A percentile compares a stretch with the other conserved stretches of the same genome.
phyloP scores from a whole-genome alignment of 257 asterid species.

The Solanum appendiculatum region DNA sequence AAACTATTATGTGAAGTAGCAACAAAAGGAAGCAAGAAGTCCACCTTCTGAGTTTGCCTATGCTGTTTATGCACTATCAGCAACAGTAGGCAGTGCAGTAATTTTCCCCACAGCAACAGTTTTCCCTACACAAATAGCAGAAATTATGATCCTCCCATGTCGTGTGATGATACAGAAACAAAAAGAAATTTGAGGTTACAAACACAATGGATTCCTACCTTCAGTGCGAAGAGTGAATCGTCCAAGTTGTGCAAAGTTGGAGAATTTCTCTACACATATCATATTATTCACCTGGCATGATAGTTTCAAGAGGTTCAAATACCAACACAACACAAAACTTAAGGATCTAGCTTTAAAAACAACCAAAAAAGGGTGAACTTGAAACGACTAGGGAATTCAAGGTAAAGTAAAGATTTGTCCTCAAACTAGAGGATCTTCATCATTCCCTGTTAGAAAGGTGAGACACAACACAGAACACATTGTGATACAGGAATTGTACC shows the following conservation, averaged over 20 bases:
- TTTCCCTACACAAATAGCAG: slow-evolving; percentile 35
- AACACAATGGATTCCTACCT: slow-evolving; percentile 32
- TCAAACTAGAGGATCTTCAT: background rate
- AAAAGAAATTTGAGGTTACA: background rate
- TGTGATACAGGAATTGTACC: background rate
- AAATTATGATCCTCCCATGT: background rate
- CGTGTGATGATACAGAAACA: background rate
- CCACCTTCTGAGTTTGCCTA: background rate
- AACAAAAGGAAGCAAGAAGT: background rate
- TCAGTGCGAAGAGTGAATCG: slow-evolving; percentile 96
- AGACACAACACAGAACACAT: background rate
- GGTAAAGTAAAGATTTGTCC: background rate
- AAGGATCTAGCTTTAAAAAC: background rate
- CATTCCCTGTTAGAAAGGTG: background rate
- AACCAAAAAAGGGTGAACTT: background rate
- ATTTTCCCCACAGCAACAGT: slow-evolving; percentile 39
- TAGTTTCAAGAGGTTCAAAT: background rate
- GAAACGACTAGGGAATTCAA: background rate
- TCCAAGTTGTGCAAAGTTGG: slow-evolving; percentile 78
- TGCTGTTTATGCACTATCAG: slow-evolving; percentile 4
- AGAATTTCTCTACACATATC: slow-evolving; percentile 77
- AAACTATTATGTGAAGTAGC: background rate
- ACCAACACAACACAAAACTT: background rate
- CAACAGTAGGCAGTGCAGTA: slow-evolving; percentile 17
- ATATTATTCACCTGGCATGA: slow-evolving; percentile 53